phyloP scores from a whole-genome alignment of 163 green algal genomes.

The Chlamydomonas reinhardtii region DNA sequence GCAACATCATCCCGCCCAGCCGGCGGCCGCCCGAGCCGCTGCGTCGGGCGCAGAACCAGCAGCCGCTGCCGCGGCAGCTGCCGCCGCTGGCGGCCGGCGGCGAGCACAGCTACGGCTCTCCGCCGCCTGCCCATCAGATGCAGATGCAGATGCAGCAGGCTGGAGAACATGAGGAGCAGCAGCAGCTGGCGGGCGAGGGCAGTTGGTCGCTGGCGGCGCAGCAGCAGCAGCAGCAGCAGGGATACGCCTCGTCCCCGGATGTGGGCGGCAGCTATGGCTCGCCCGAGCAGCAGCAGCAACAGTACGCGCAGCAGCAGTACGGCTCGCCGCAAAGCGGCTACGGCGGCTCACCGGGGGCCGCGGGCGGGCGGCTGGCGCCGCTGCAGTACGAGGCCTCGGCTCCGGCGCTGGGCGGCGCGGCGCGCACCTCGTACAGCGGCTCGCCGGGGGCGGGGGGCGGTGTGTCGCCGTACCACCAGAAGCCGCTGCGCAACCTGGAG shows the following conservation, averaged over 20 bases:
- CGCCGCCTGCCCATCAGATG: too few species aligned
- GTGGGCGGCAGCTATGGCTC: neutral
- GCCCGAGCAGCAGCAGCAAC: neutral
- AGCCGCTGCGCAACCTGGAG: constrained; percentile 53
- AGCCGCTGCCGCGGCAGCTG: constrained; percentile 1
- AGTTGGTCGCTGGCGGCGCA: neutral
- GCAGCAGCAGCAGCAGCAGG: neutral
- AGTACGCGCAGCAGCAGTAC: neutral
- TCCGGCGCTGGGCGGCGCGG: neutral
- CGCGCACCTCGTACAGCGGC: neutral
- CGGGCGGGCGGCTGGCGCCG: constrained; percentile 13
- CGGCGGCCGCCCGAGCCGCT: constrained; percentile 38
- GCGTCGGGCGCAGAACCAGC: neutral
- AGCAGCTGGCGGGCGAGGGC: neutral
- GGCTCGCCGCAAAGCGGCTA: neutral
- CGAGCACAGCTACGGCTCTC: neutral
- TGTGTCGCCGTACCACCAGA: neutral
- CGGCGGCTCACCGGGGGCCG: neutral
- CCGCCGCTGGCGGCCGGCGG: neutral
- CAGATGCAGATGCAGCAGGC: neutral
- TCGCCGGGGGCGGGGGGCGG: neutral
- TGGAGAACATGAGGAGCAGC: neutral
- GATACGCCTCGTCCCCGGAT: neutral
- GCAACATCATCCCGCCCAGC: neutral
- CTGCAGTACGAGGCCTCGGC: constrained; percentile 1